A percentile compares a stretch with the other conserved stretches of the same genome.
Evolutionary conservation across 2,329 filamentous ascomycete genomes (phyloP).

Genomic region (Fusarium incarnatum): DNA sequence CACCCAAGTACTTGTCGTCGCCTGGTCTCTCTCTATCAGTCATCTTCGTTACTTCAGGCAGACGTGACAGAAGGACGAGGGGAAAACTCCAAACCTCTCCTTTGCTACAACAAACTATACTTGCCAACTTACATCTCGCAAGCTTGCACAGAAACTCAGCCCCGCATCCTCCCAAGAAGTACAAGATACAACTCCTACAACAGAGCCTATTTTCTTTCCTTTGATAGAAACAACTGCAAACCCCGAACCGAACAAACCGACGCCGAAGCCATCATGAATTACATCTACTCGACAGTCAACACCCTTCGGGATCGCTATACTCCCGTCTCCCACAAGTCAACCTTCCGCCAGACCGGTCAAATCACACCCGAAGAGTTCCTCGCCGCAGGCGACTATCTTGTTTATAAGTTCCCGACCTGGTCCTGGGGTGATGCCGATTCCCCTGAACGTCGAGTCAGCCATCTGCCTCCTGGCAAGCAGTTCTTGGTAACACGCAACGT

Average conservation of each 20-base stretch:
- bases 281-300: slow-evolving; percentile 92
- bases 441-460: slow-evolving; percentile 79
- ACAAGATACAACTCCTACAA: not conserved
- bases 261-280: slow-evolving; percentile 74
- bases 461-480: slow-evolving; percentile 91
- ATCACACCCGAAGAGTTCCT: slow-evolving; percentile 98
- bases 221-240: not conserved
- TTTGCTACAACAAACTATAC: not conserved
- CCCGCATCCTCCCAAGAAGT: slow-evolving; percentile 23
- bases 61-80: slow-evolving; percentile 5
- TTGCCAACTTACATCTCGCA: not conserved
- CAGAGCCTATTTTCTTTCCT: slow-evolving; percentile 4
- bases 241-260: not conserved
- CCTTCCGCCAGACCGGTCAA: slow-evolving; percentile 92
- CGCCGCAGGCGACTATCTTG: slow-evolving; percentile 94
- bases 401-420: slow-evolving; percentile 99
- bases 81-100: not conserved
- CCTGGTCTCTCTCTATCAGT: slow-evolving; percentile 24
- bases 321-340: slow-evolving; percentile 88
- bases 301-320: slow-evolving; percentile 92
- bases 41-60: slow-evolving; percentile 14
- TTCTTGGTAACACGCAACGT: slow-evolving; percentile 95
- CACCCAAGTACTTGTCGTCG: not conserved
- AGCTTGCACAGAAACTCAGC: slow-evolving; percentile 18
- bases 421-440: slow-evolving; percentile 91